Evolutionary conservation across 1,284 basidiomycete species (phyloP).

Genomic region (Pholiota adiposa): DNA sequence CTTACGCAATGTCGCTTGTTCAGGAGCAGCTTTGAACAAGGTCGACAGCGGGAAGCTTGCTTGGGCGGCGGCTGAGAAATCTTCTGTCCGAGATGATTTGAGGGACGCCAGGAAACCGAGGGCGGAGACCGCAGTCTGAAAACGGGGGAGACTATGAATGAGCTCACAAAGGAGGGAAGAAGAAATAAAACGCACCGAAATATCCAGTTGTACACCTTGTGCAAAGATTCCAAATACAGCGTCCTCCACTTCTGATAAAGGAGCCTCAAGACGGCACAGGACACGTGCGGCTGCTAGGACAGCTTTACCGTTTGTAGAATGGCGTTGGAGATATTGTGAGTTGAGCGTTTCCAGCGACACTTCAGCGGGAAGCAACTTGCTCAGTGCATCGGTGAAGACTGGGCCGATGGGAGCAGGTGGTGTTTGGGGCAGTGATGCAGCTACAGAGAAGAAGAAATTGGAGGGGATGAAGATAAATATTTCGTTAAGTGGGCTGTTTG

Average conservation of each 20-base stretch:
- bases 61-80: conserved; percentile 60
- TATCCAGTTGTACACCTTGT: conserved; percentile 47
- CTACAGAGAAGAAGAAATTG: conserved; percentile 30
- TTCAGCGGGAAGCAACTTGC: conserved; percentile 58
- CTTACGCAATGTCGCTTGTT: conserved; percentile 40
- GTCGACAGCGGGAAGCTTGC: conserved; percentile 63
- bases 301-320: conserved; percentile 52
- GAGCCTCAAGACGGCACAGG: conserved; percentile 47
- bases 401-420: conserved; percentile 48
- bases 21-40: conserved; percentile 58
- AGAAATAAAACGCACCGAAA: conserved; percentile 49
- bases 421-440: conserved; percentile 42
- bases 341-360: conserved; percentile 70
- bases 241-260: conserved; percentile 62
- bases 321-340: conserved; percentile 73
- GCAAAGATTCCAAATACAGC: conserved; percentile 56
- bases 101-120: conserved; percentile 51
- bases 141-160: not conserved
- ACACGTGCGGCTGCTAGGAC: conserved; percentile 68
- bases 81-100: conserved; percentile 55
- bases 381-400: conserved; percentile 49
- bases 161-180: not conserved
- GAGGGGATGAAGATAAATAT: not conserved
- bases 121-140: conserved; percentile 52
- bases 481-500: conserved; percentile 1